Base-by-base conservation (phyloP, 176 grass and related monocot species). In the Musa troglodytarum region DNA sequence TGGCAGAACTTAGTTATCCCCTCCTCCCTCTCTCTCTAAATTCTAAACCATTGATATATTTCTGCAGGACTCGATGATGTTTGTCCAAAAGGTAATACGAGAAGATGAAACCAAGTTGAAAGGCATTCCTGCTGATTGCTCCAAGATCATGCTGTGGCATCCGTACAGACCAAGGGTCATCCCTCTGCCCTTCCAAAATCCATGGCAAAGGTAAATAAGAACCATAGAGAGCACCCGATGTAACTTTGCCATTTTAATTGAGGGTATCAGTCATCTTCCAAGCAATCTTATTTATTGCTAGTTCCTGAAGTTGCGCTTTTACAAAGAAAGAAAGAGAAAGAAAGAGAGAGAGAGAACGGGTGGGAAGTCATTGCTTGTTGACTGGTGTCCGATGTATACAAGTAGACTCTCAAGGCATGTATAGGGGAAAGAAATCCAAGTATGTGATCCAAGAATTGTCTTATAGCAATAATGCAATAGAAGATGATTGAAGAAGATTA, bases 61-160 rank as follows among this genome's bases (percentile, higher is more conserved):
- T 73, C 56, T 50, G 62, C 81, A 89, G 87, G 83, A 89, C 77
- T 89, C 87, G 14, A 86, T 83, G 52, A 82, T 52, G 69, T 89
- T 89, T 68, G 87, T 89, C 1, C 83, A 83, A 29, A 72, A 89
- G 68, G 87, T 86, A 16, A 77, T 83, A 8, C 23, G 79, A 7
- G 87, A 89, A 69, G 87, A 89, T 61, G 56, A 78, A 1, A 86
- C 68, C 83, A 89, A 89, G 66, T 73, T 86, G 80, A 86, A 76
- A 80, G 83, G 83, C 23, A 81, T 89, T 13, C 83, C 87, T 78
- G 73, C 83, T 0, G 87, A 86, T 8, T 89, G 87, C 57, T 80
- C 74, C 12, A 77, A 83, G 64, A 78, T 86, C 74, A 86, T 89
- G 80, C 80, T 86, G 12, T 89, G 87, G 87, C 80, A 85, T 11